phyloP scores from a whole-genome alignment of 2,329 filamentous ascomycete species.

The Diplocarpon rosae region DNA sequence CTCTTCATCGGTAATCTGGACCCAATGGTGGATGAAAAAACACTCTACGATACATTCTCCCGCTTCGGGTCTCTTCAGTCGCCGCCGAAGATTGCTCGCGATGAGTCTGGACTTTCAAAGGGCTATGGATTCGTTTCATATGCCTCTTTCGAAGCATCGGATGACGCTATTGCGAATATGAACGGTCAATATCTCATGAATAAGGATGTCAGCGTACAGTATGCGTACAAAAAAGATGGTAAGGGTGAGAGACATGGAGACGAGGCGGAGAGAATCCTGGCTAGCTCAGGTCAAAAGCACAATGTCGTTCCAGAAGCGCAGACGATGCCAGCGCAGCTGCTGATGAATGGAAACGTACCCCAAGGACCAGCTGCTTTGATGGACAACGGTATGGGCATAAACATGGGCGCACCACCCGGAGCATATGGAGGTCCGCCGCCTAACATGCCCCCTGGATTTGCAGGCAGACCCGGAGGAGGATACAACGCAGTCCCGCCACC shows the following conservation, averaged over 20 bases:
- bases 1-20: conserved; percentile 96
- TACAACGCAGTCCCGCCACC: conserved; percentile 27
- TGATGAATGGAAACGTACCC: conserved; percentile 32
- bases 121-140: conserved; percentile 96
- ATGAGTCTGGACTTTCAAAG: conserved; percentile 80
- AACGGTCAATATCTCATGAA: conserved; percentile 94
- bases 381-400: conserved; percentile 15
- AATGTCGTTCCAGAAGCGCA: conserved; percentile 68
- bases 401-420: conserved; percentile 7
- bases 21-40: conserved; percentile 87
- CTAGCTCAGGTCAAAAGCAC: conserved; percentile 85
- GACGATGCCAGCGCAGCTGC: conserved; percentile 28
- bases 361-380: conserved; percentile 33
- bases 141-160: conserved; percentile 84
- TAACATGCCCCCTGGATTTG: conserved; percentile 23
- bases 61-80: conserved; percentile 80
- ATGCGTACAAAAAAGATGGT: conserved; percentile 98
- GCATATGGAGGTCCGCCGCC: conserved; percentile 17
- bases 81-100: conserved; percentile 83
- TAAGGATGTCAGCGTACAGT: conserved; percentile 93
- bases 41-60: conserved; percentile 88
- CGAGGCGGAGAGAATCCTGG: conserved; percentile 81
- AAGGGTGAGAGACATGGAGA: conserved; percentile 95
- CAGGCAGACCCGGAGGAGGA: conserved; percentile 14
- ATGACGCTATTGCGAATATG: conserved; percentile 85